Evolutionary conservation across 495 filamentous ascomycete genomes (phyloP).

Genomic region (Xylaria scruposa): DNA sequence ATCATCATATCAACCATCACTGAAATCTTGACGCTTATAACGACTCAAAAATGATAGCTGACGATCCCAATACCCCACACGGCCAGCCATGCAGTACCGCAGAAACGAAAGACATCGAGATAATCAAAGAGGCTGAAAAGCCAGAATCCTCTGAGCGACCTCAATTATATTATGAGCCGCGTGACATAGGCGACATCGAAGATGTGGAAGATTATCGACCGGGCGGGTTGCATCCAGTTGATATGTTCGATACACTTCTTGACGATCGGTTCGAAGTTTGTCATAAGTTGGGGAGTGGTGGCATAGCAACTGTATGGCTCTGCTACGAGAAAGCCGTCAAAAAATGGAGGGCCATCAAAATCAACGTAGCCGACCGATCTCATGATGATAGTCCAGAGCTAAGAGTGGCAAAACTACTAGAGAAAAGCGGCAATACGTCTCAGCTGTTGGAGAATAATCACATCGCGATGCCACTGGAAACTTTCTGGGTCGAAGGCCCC

Average conservation of each 20-base stretch:
- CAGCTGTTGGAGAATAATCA: not conserved
- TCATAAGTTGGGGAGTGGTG: conserved; percentile 24
- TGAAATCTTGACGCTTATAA: not conserved
- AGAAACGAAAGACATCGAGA: not conserved
- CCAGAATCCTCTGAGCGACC: not conserved
- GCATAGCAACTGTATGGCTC: conserved; percentile 24
- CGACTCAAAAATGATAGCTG: not conserved
- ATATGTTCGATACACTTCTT: conserved; percentile 20
- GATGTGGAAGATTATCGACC: conserved; percentile 18
- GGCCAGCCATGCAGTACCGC: too few species aligned
- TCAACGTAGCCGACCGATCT: conserved; percentile 15
- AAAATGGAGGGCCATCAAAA: conserved; percentile 26
- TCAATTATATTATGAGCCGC: not conserved
- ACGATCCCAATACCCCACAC: not conserved
- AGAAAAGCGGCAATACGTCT: not conserved
- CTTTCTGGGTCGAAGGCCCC: conserved; percentile 17
- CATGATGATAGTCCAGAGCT: not conserved
- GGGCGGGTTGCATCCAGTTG: conserved; percentile 13
- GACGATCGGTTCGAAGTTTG: conserved; percentile 14
- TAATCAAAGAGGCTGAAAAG: not conserved
- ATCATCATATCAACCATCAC: not conserved
- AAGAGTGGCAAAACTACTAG: not conserved
- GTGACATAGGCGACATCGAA: conserved; percentile 14
- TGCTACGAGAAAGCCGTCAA: conserved; percentile 16
- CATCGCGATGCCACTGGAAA: conserved; percentile 13